Evolutionary conservation across 2,329 filamentous ascomycete species (phyloP).

Genomic region (Magnaporthales sp.): DNA sequence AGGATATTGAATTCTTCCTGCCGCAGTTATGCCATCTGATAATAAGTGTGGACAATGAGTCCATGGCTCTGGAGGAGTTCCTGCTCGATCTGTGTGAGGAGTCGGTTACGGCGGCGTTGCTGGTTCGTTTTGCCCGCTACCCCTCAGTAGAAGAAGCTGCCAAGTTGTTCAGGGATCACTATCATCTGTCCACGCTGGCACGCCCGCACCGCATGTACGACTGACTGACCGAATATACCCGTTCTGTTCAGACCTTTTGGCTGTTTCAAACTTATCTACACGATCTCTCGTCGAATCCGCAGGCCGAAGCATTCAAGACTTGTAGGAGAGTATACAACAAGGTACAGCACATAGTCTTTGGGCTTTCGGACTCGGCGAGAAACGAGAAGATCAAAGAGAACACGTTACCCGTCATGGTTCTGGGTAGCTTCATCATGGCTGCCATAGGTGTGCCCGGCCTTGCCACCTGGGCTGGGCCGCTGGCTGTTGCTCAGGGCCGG

Average conservation of each 20-base stretch:
- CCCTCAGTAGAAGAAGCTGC: neutral
- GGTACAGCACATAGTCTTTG: slow-evolving; percentile 81
- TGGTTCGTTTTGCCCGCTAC: slow-evolving; percentile 46
- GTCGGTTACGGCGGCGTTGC: slow-evolving; percentile 72
- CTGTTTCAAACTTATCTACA: slow-evolving; percentile 82
- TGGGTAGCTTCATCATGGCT: slow-evolving; percentile 72
- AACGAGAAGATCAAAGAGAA: slow-evolving; percentile 77
- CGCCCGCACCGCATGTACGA: neutral
- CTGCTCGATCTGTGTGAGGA: slow-evolving; percentile 79
- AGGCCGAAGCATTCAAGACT: slow-evolving; percentile 70
- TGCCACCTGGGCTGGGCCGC: slow-evolving; percentile 68
- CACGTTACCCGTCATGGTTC: slow-evolving; percentile 67
- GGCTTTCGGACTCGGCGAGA: slow-evolving; percentile 58
- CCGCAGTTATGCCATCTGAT: slow-evolving; percentile 82
- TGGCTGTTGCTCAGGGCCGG: slow-evolving; percentile 73
- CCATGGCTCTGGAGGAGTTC: slow-evolving; percentile 84
- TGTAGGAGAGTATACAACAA: slow-evolving; percentile 81
- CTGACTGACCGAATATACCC: neutral
- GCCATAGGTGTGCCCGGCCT: slow-evolving; percentile 67
- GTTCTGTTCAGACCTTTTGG: slow-evolving; percentile 67
- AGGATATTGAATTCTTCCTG: slow-evolving; percentile 89
- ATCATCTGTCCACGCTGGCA: neutral
- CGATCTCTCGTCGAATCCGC: slow-evolving; percentile 68
- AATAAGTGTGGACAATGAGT: slow-evolving; percentile 84
- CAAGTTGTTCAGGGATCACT: neutral